Evolutionary conservation across 768 basidiomycete genomes (phyloP).

Genomic region (Lepiota venenata): DNA sequence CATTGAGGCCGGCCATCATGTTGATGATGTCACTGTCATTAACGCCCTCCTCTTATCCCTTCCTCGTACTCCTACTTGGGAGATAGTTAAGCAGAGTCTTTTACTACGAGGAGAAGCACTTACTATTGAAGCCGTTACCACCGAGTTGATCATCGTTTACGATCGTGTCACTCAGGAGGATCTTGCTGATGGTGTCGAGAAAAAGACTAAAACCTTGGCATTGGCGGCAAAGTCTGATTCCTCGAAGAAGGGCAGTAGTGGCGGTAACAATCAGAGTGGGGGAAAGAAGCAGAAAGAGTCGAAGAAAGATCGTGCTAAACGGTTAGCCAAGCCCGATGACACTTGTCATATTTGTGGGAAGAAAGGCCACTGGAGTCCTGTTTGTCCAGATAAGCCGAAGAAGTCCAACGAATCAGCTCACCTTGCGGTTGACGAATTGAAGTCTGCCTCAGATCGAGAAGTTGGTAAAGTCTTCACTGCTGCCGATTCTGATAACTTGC

Average conservation of each 20-base stretch:
- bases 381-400: too few species aligned
- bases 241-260: neutral
- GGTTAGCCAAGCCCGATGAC: slow-evolving; percentile 10
- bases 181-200: too few species aligned
- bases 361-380: too few species aligned
- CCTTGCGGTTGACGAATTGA: slow-evolving; percentile 1
- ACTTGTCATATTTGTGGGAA: slow-evolving; percentile 12
- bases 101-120: too few species aligned
- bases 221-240: neutral
- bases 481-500: neutral
- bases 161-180: too few species aligned
- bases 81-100: neutral
- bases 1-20: too few species aligned
- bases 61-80: neutral
- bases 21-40: neutral
- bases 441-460: neutral
- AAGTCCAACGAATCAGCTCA: slow-evolving; percentile 10
- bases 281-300: neutral
- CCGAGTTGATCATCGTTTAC: too few species aligned
- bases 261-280: neutral
- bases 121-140: too few species aligned
- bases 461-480: slow-evolving; percentile 2
- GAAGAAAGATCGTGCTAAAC: slow-evolving; percentile 4
- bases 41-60: neutral
- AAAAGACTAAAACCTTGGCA: neutral